These are phyloP conservation scores for Alternaria brassicae DNA, from an alignment of 2,329 filamentous ascomycete species.

Conservation along the genomic window DNA sequence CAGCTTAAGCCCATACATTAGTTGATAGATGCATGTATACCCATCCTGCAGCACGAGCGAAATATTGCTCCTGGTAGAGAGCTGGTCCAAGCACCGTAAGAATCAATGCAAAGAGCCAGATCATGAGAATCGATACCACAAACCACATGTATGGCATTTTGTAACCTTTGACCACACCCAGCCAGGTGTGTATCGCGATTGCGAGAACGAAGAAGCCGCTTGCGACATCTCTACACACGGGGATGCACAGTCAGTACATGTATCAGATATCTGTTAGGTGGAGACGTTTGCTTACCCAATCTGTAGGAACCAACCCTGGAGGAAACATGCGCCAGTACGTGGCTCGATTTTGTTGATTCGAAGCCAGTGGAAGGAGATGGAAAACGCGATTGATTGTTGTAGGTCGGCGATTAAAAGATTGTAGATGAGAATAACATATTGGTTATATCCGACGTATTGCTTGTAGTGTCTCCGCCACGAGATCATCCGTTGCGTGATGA, in stretches of 20 bases:
- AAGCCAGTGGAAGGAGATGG: constrained; percentile 59
- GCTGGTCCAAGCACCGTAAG: constrained; percentile 58
- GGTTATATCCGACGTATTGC: constrained; percentile 61
- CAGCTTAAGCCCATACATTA: background rate
- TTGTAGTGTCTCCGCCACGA: constrained; percentile 58
- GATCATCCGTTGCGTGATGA: constrained; percentile 61
- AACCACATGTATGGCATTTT: constrained; percentile 57
- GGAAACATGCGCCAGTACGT: constrained; percentile 55
- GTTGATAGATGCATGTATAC: background rate
- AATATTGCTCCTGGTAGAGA: constrained; percentile 53
- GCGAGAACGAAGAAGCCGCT: constrained; percentile 62
- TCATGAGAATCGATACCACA: constrained; percentile 51
- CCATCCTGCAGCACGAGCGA: constrained; percentile 59
- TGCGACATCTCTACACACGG: constrained; percentile 52
- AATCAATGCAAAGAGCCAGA: constrained; percentile 57
- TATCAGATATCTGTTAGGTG: background rate
- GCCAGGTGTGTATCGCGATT: constrained; percentile 63
- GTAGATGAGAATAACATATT: constrained; percentile 63
- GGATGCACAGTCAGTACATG: background rate
- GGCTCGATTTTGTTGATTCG: constrained; percentile 53
- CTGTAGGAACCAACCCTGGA: constrained; percentile 61
- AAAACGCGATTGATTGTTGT: constrained; percentile 60
- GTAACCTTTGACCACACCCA: constrained; percentile 57
- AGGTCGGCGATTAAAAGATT: constrained; percentile 62
- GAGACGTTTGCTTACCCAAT: constrained; percentile 40